These are phyloP conservation scores for Chalciporus piperatus DNA, from an alignment of 768 basidiomycete species.

Conservation along the genomic window DNA sequence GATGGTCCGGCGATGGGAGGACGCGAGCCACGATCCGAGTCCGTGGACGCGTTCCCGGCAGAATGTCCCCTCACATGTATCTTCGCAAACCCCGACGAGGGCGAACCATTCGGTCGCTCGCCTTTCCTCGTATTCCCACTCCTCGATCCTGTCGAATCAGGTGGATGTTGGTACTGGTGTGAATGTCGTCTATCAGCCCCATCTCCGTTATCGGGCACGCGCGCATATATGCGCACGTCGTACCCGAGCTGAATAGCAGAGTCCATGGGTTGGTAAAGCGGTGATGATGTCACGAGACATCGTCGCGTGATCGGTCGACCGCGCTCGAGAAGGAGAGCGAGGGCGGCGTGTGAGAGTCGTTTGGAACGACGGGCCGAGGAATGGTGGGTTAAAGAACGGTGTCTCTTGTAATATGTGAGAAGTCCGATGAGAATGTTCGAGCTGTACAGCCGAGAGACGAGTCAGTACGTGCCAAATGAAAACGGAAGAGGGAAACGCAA, in stretches of 20 bases:
- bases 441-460: conserved; percentile 35
- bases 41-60: conserved; percentile 23
- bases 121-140: conserved; percentile 22
- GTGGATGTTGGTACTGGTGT: not conserved
- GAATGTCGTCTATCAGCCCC: conserved; percentile 49
- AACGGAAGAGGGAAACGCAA: conserved; percentile 23
- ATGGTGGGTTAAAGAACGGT: conserved; percentile 35
- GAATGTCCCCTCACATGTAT: conserved; percentile 15
- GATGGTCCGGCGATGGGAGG: conserved; percentile 11
- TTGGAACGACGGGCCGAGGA: conserved; percentile 36
- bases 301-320: conserved; percentile 73
- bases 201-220: conserved; percentile 67
- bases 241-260: conserved; percentile 71
- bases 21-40: conserved; percentile 22
- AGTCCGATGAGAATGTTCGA: conserved; percentile 89
- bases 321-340: conserved; percentile 77
- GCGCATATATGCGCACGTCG: conserved; percentile 64
- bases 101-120: conserved; percentile 5
- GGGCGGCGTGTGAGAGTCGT: conserved; percentile 73
- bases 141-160: conserved; percentile 15
- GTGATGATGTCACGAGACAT: conserved; percentile 78
- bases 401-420: conserved; percentile 62
- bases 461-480: conserved; percentile 6
- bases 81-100: conserved; percentile 4
- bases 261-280: conserved; percentile 81